These are phyloP conservation scores for Coniferiporia sulphurascens DNA, from an alignment of 1,284 basidiomycete genomes.

Conservation along the genomic window DNA sequence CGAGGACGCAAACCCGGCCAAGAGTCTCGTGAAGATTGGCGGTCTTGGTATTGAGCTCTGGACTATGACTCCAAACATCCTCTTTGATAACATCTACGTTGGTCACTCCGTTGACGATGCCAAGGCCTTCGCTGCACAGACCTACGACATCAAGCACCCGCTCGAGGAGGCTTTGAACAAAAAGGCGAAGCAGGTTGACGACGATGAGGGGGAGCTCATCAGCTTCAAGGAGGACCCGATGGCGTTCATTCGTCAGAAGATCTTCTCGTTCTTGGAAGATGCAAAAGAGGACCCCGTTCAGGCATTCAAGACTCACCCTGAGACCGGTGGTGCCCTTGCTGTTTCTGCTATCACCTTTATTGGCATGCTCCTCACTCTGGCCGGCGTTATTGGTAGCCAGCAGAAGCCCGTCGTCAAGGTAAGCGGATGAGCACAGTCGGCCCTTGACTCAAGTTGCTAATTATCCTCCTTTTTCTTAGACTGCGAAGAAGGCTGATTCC, in stretches of 20 bases:
- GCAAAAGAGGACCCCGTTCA: conserved; percentile 67
- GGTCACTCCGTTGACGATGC: conserved; percentile 85
- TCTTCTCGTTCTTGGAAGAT: conserved; percentile 67
- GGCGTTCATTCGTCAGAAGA: conserved; percentile 74
- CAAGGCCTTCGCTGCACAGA: conserved; percentile 74
- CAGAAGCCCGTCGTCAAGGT: conserved; percentile 67
- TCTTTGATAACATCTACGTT: conserved; percentile 93
- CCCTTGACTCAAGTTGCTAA: background rate
- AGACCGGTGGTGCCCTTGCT: conserved; percentile 75
- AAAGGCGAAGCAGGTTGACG: conserved; percentile 36
- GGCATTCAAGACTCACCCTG: conserved; percentile 79
- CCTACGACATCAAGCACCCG: conserved; percentile 79
- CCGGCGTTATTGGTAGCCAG: conserved; percentile 70
- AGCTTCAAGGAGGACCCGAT: conserved; percentile 71
- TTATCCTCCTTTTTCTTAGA: conserved; percentile 31
- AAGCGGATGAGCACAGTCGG: conserved; percentile 4
- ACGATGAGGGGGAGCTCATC: conserved; percentile 49
- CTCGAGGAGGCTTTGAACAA: conserved; percentile 58
- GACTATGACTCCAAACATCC: conserved; percentile 98
- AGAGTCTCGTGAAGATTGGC: conserved; percentile 80
- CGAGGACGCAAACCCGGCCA: conserved; percentile 83
- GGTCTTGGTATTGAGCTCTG: conserved; percentile 96
- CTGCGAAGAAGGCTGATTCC: conserved; percentile 70
- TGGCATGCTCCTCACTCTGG: conserved; percentile 75
- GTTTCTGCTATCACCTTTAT: conserved; percentile 74